Evolutionary conservation across 2,329 filamentous ascomycete species (phyloP).

Genomic region (Monilinia fructigena): DNA sequence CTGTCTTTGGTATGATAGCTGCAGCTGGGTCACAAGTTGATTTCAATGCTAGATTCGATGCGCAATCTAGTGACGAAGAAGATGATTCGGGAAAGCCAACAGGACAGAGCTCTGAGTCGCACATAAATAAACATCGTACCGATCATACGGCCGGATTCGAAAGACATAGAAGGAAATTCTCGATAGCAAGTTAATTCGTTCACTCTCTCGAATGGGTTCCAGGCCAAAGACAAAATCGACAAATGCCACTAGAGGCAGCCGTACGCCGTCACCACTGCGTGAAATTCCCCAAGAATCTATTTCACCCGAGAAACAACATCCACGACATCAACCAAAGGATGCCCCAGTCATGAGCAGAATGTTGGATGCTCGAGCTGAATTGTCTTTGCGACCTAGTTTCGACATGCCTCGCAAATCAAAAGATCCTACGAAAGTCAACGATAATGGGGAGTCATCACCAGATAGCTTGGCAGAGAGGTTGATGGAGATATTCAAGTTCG

Average conservation of each 20-base stretch:
- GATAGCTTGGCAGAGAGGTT: conserved; percentile 67
- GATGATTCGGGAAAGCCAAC: conserved; percentile 35
- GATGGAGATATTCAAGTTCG: conserved; percentile 83
- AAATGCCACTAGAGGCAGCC: conserved; percentile 31
- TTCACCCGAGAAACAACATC: conserved; percentile 37
- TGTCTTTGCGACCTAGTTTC: conserved; percentile 58
- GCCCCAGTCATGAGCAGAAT: conserved; percentile 76
- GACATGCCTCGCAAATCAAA: conserved; percentile 45
- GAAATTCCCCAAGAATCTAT: conserved; percentile 40
- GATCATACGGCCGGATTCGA: conserved; percentile 41
- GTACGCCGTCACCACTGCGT: conserved; percentile 26
- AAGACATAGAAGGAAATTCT: conserved; percentile 59
- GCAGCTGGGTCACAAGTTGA: conserved; percentile 80
- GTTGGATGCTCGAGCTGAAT: conserved; percentile 67
- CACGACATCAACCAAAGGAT: conserved; percentile 47
- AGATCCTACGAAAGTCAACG: conserved; percentile 27
- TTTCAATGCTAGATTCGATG: conserved; percentile 78
- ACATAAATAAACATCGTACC: conserved; percentile 34
- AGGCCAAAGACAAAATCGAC: conserved; percentile 45
- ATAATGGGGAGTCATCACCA: conserved; percentile 44
- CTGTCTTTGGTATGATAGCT: conserved; percentile 88
- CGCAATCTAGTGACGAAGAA: conserved; percentile 71
- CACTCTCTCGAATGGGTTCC: conserved; percentile 56
- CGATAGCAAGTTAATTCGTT: conserved; percentile 66
- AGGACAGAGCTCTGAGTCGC: conserved; percentile 29